Conservation (phyloP, 2,329 filamentous ascomycete genomes). For the Epichloe coenophiala region DNA sequence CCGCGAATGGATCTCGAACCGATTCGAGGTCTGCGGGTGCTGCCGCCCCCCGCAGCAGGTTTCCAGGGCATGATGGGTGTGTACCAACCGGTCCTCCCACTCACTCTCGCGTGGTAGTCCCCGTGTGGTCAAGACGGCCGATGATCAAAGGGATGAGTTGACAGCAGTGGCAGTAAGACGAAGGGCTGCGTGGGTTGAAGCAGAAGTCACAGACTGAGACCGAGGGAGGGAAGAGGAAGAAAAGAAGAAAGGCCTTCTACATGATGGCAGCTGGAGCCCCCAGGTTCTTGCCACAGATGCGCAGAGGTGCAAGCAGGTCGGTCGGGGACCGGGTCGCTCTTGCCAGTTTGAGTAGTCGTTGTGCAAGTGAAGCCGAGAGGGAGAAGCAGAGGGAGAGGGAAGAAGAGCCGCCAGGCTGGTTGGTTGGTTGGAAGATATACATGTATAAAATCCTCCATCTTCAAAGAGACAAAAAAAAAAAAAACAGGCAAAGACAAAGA, state of each 20-base stretch:
- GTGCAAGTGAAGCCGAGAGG: background rate
- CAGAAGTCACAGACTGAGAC: too few relatives aligned
- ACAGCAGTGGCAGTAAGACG: background rate
- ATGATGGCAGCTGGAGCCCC: background rate
- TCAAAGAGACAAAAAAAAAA: too few relatives aligned
- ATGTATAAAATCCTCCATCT: too few relatives aligned
- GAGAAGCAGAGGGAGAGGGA: background rate
- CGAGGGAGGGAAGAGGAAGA: background rate
- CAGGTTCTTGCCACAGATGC: background rate
- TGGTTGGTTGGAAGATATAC: background rate
- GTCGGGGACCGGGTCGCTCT: background rate
- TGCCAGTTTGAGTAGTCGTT: background rate
- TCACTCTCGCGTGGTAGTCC: too few relatives aligned
- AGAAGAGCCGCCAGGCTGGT: background rate
- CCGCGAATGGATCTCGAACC: slow-evolving; percentile 39
- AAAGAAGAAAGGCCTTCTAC: background rate
- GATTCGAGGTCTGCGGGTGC: slow-evolving; percentile 10
- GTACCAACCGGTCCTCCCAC: background rate
- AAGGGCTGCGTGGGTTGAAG: too few relatives aligned
- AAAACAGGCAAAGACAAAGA: too few relatives aligned
- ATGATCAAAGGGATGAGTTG: background rate
- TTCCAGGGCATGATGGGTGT: slow-evolving; percentile 27
- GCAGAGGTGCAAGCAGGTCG: too few relatives aligned
- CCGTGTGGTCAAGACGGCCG: too few relatives aligned
- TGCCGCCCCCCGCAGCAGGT: slow-evolving; percentile 23